A percentile compares a stretch with the other conserved stretches of the same genome.
phyloP scores from a whole-genome alignment of 345 rosid genomes.

The Hibiscus tridactylites region DNA sequence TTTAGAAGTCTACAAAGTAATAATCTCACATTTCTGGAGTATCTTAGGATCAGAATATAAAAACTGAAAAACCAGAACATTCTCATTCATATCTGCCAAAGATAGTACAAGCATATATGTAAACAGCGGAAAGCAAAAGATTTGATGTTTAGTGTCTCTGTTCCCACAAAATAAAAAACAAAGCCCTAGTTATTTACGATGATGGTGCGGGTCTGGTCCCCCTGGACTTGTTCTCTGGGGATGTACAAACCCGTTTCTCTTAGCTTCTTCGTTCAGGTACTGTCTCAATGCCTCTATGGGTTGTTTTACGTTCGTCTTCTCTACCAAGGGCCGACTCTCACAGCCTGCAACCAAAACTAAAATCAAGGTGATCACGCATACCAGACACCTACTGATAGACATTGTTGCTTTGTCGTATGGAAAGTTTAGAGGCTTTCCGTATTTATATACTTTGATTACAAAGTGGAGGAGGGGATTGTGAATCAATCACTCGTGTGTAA shows the following conservation, averaged over 20 bases:
- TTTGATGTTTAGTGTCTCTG: background rate
- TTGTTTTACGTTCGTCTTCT: conserved; percentile 11
- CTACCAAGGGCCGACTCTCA: conserved; percentile 15
- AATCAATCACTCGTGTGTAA: background rate
- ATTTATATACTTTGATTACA: background rate
- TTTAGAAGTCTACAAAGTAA: too few relatives aligned
- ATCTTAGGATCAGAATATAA: background rate
- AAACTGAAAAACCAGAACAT: background rate
- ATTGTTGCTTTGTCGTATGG: background rate
- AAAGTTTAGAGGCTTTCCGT: background rate
- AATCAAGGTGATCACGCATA: conserved; percentile 1
- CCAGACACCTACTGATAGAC: background rate
- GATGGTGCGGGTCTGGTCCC: conserved; percentile 48
- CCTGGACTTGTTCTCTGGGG: conserved; percentile 30
- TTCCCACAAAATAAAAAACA: background rate
- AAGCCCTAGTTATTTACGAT: conserved; percentile 22
- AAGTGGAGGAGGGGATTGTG: background rate
- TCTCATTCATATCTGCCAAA: background rate
- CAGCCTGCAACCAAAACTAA: conserved; percentile 10
- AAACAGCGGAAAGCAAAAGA: background rate
- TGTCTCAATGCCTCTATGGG: conserved; percentile 16
- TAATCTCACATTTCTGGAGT: too few relatives aligned
- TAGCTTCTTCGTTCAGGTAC: conserved; percentile 14
- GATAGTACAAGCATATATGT: background rate
- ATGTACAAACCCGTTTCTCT: background rate